Conservation (phyloP, 164 flowering plant genomes). For the Nymphaea colorata region DNA sequence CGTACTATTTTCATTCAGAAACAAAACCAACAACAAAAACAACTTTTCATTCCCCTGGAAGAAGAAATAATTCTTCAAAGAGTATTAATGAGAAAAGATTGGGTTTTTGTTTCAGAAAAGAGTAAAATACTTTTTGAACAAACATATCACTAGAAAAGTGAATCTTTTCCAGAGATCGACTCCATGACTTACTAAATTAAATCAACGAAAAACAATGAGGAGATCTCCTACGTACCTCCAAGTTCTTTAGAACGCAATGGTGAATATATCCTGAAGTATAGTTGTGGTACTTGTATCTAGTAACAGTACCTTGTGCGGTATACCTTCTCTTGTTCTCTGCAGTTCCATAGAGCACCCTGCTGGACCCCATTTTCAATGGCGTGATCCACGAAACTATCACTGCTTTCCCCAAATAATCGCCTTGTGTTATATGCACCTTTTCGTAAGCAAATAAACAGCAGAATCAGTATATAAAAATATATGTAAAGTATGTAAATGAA, state of each 20-base stretch:
- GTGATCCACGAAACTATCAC: conserved; percentile 1
- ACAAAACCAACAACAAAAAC: neutral
- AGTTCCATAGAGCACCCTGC: neutral
- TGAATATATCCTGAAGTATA: conserved; percentile 77
- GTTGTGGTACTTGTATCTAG: conserved; percentile 42
- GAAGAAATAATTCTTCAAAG: neutral
- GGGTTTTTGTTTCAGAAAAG: neutral
- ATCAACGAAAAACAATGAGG: no score
- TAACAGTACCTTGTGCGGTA: conserved; percentile 20
- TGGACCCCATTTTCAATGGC: neutral
- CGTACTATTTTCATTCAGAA: conserved; percentile 19
- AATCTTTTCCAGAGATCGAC: no score
- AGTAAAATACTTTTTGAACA: no score
- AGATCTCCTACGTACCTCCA: conserved; percentile 28
- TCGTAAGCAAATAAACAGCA: neutral
- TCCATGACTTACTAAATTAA: no score
- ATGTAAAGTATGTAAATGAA: neutral
- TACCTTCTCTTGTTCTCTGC: conserved; percentile 8
- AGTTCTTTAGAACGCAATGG: conserved; percentile 43
- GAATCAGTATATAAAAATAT: neutral
- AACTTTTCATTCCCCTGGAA: no score
- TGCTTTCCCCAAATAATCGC: neutral
- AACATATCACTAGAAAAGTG: no score
- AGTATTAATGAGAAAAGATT: neutral
- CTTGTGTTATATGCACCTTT: conserved; percentile 1